Base-by-base conservation (phyloP, 1,139 yeast genomes). In the Chernovozyma aurita region DNA sequence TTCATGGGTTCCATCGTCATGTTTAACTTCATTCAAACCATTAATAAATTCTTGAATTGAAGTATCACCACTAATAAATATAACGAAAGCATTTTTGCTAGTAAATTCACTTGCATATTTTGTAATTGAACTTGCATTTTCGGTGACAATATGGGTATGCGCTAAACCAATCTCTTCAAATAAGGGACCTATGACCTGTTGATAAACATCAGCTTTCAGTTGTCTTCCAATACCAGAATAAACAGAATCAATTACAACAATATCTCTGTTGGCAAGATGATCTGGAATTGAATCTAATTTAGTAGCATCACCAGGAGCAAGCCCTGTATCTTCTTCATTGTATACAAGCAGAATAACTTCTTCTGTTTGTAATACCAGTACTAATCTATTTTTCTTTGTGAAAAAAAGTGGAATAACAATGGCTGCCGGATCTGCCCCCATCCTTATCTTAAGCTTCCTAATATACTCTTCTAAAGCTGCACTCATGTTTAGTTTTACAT, bases 41-140 rank as follows among this genome's bases (percentile, higher is more conserved):
- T 88, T 87, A 39, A 86, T 51, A 41, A 88, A 78, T 55, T 88
- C 97, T 35, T 74, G 78, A 11, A 87, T 65, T 1, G 95, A 80
- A 0, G 97, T 88, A 50, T 88, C 97, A 1, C 97, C 97, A 33
- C 95, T 84, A 17, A 88, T 59, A 29, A 88, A 62, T 1, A 86
- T 54, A 3, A 85, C 63, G 17, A 72, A 45, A 7, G 20, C 8
- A 18, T 20, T 20, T 24, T 28, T 24, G 11, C 30, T 29, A 13
- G 18, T 5, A 21, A 34, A 34, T 1, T 46, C 20, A 8, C 37
- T 31, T 0, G 76, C 77, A 43, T 64, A 56, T 13, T 63, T 53
- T 1, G 42, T 36, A 4, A 76, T 63, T 2, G 71, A 50, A 7
- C 52, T 42, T 2, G 53, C 44, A 6, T 65, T 48, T 0, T 51